Evolutionary conservation across 2,329 filamentous ascomycete genomes (phyloP).

Genomic region (Penicillium glabrum): DNA sequence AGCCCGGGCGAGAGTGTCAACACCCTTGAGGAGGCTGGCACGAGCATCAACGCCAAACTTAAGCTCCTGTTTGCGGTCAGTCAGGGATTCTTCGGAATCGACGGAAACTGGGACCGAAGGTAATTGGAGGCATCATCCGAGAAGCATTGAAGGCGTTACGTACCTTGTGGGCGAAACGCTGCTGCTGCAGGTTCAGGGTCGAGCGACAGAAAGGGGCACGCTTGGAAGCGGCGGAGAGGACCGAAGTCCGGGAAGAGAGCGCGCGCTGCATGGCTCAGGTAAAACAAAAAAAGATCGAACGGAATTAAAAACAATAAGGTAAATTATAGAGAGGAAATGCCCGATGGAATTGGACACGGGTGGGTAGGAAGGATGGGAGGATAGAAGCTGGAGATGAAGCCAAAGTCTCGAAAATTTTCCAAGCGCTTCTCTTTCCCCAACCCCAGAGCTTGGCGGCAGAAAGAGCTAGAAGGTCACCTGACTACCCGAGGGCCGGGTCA

Average conservation of each 20-base stretch:
- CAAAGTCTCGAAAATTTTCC: constrained; percentile 45
- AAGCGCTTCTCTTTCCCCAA: constrained; percentile 37
- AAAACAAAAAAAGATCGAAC: constrained; percentile 23
- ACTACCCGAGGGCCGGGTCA: constrained; percentile 3
- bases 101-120: constrained; percentile 15
- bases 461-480: constrained; percentile 46
- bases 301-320: constrained; percentile 16
- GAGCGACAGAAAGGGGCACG: constrained; percentile 62
- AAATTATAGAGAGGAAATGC: constrained; percentile 13
- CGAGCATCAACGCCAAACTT: constrained; percentile 97
- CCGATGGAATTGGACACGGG: constrained; percentile 32
- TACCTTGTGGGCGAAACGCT: constrained; percentile 98
- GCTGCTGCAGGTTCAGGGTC: constrained; percentile 74
- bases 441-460: constrained; percentile 45
- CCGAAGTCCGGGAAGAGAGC: constrained; percentile 79
- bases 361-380: constrained; percentile 28
- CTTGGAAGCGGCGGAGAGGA: constrained; percentile 63
- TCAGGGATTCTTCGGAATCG: constrained; percentile 20
- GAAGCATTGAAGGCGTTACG: constrained; percentile 22
- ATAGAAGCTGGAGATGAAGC: constrained; percentile 36
- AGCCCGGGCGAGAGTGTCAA: constrained; percentile 94
- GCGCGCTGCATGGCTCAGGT: constrained; percentile 79
- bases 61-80: constrained; percentile 68
- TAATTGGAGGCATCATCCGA: neutral
- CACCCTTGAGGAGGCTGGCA: constrained; percentile 84